These are phyloP conservation scores for Ochetophila trinervis DNA, from an alignment of 306 rosid genomes.

Conservation along the genomic window DNA sequence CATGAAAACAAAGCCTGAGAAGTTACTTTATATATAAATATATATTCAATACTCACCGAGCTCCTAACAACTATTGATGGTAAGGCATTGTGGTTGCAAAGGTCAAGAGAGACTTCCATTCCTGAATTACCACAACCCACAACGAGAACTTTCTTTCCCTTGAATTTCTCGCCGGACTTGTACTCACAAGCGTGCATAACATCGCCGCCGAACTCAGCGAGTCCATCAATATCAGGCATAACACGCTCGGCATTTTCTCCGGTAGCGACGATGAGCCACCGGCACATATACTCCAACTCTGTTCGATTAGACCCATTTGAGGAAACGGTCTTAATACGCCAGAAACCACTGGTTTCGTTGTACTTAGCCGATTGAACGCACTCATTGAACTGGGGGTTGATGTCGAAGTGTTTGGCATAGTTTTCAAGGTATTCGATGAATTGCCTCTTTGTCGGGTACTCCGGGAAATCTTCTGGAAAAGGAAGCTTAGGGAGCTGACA, in stretches of 20 bases:
- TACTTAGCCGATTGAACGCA: slow-evolving; percentile 61
- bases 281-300: slow-evolving; percentile 71
- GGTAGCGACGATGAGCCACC: slow-evolving; percentile 88
- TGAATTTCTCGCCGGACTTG: slow-evolving; percentile 70
- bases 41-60: slow-evolving; percentile 51
- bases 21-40: too few relatives aligned
- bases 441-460: slow-evolving; percentile 74
- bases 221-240: slow-evolving; percentile 66
- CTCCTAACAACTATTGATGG: slow-evolving; percentile 82
- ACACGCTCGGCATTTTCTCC: slow-evolving; percentile 95
- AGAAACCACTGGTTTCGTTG: slow-evolving; percentile 62
- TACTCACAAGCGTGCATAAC: slow-evolving; percentile 68
- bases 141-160: slow-evolving; percentile 79
- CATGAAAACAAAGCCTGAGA: neutral
- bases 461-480: slow-evolving; percentile 73
- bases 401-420: slow-evolving; percentile 55
- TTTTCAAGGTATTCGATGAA: slow-evolving; percentile 71
- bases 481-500: slow-evolving; percentile 82
- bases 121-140: slow-evolving; percentile 97
- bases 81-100: slow-evolving; percentile 71
- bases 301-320: slow-evolving; percentile 12
- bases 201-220: slow-evolving; percentile 57
- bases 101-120: slow-evolving; percentile 92
- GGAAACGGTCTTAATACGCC: slow-evolving; percentile 64
- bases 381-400: slow-evolving; percentile 75